These are phyloP conservation scores for Hibiscus mutabilis DNA, from an alignment of 345 rosid genomes.

Conservation along the genomic window DNA sequence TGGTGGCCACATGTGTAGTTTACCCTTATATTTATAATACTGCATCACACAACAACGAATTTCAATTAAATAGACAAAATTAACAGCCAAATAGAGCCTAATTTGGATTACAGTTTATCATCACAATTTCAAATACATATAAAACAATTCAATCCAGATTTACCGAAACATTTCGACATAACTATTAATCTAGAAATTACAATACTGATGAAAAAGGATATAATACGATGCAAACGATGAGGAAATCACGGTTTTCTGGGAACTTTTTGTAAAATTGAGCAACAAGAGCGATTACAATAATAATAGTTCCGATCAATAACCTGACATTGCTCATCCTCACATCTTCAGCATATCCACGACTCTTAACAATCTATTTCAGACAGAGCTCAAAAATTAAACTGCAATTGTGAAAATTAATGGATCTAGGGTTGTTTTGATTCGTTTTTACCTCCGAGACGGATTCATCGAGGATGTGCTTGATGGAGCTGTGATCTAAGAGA, in stretches of 20 bases:
- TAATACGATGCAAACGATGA: conserved; percentile 82
- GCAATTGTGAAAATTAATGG: conserved; percentile 3
- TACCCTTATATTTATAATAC: not conserved
- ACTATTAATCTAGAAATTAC: not conserved
- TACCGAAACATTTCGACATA: not conserved
- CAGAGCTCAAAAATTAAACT: not conserved
- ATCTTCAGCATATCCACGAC: conserved; percentile 82
- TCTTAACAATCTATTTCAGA: conserved; percentile 51
- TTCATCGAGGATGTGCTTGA: conserved; percentile 94
- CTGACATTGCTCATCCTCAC: conserved; percentile 79
- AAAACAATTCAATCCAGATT: not conserved
- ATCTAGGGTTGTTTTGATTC: conserved; percentile 3
- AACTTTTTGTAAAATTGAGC: conserved; percentile 99
- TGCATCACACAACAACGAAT: not conserved
- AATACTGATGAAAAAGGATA: conserved; percentile 49
- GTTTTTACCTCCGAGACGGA: conserved; percentile 67
- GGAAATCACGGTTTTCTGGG: conserved; percentile 80
- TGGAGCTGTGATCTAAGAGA: conserved; percentile 87
- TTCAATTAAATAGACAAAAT: not conserved
- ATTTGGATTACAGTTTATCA: not conserved
- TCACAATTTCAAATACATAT: not conserved
- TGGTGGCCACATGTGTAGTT: no score
- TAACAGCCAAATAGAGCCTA: not conserved
- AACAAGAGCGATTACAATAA: conserved; percentile 70
- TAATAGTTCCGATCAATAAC: conserved; percentile 57